Percentiles rank a stretch among this genome's conserved stretches.
phyloP scores from a whole-genome alignment of 306 rosid species.

The Biancaea sappan region DNA sequence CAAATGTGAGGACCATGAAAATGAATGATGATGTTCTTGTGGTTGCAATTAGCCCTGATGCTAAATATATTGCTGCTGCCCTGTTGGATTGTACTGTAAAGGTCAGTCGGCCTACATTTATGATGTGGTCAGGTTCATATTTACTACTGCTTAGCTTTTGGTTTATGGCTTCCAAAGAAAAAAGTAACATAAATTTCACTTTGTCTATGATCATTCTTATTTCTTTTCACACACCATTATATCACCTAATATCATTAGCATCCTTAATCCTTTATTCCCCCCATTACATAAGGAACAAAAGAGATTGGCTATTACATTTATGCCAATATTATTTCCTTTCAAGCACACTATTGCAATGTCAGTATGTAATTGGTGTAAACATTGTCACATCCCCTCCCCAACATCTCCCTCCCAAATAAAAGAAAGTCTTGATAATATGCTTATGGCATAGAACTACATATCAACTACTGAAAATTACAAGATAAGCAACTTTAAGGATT shows the following conservation, averaged over 20 bases:
- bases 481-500: neutral
- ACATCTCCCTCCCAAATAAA: neutral
- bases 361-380: no score
- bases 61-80: constrained; percentile 84
- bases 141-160: neutral
- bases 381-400: neutral
- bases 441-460: neutral
- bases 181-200: neutral
- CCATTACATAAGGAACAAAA: no score
- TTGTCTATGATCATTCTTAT: constrained; percentile 22
- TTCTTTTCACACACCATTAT: neutral
- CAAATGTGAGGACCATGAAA: constrained; percentile 76
- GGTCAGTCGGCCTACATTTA: constrained; percentile 50
- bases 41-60: constrained; percentile 87
- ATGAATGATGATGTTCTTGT: constrained; percentile 88
- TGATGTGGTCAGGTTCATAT: constrained; percentile 11
- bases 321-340: no score
- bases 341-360: no score
- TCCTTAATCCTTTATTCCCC: no score
- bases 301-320: no score
- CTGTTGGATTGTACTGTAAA: constrained; percentile 82
- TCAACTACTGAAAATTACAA: neutral
- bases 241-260: no score
- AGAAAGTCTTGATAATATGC: neutral
- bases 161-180: neutral